These are phyloP conservation scores for Diaporthe citriasiana DNA, from an alignment of 2,329 filamentous ascomycete species.

Conservation along the genomic window DNA sequence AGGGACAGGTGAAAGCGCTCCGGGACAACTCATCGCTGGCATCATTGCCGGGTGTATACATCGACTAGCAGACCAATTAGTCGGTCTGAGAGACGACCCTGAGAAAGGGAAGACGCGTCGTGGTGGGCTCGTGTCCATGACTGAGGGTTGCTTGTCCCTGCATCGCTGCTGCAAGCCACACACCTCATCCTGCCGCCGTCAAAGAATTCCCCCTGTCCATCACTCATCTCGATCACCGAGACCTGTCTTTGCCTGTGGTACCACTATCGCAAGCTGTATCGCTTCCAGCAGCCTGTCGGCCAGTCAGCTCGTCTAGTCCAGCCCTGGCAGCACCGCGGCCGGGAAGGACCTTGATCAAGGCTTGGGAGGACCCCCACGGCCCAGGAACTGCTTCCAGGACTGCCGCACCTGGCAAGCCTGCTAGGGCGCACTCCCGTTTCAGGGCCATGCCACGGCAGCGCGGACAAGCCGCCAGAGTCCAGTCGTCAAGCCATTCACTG, in stretches of 20 bases:
- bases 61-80: neutral
- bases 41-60: neutral
- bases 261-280: neutral
- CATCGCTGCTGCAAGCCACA: slow-evolving; percentile 30
- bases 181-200: slow-evolving; percentile 33
- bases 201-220: slow-evolving; percentile 14
- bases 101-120: slow-evolving; percentile 3
- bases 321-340: slow-evolving; percentile 13
- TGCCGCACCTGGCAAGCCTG: neutral
- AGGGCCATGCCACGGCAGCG: slow-evolving; percentile 11
- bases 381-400: slow-evolving; percentile 1
- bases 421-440: slow-evolving; percentile 19
- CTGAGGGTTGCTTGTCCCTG: slow-evolving; percentile 26
- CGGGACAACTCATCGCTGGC: slow-evolving; percentile 15
- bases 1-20: neutral
- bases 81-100: neutral
- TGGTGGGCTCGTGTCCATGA: slow-evolving; percentile 26
- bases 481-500: neutral
- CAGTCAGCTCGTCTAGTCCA: slow-evolving; percentile 17
- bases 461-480: neutral
- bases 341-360: slow-evolving; percentile 18
- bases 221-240: slow-evolving; percentile 24
- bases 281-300: neutral
- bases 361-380: slow-evolving; percentile 20
- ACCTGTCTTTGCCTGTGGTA: slow-evolving; percentile 13